Percentiles rank a stretch among this genome's conserved stretches.
phyloP scores from a whole-genome alignment of 192 early-diverging fungal genomes.

The Gryganskiella cystojenkinii region DNA sequence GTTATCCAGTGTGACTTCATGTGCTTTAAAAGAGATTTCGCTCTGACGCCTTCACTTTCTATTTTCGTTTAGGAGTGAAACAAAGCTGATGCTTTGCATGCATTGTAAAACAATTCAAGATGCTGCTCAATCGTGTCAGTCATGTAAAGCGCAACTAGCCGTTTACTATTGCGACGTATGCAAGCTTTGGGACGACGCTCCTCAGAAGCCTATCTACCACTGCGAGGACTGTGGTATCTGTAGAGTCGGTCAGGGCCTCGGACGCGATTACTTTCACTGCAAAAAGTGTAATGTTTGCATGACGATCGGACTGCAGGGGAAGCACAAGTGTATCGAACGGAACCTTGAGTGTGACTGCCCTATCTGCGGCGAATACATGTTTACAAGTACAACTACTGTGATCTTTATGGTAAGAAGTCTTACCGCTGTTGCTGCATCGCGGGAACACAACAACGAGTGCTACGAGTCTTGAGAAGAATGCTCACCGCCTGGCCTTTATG shows the following conservation, averaged over 20 bases:
- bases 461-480: slow-evolving; percentile 3
- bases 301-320: slow-evolving; percentile 73
- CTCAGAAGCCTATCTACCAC: slow-evolving; percentile 89
- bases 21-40: neutral
- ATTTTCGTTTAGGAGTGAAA: slow-evolving; percentile 58
- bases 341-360: slow-evolving; percentile 94
- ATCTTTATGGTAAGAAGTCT: slow-evolving; percentile 81
- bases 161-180: slow-evolving; percentile 90
- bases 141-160: slow-evolving; percentile 75
- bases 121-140: slow-evolving; percentile 76
- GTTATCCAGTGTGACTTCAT: neutral
- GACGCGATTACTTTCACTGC: slow-evolving; percentile 92
- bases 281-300: slow-evolving; percentile 93
- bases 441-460: neutral
- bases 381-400: slow-evolving; percentile 83
- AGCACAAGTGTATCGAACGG: slow-evolving; percentile 92
- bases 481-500: neutral
- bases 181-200: slow-evolving; percentile 91
- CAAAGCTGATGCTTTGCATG: slow-evolving; percentile 94
- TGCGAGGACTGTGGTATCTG: slow-evolving; percentile 95
- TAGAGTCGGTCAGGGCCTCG: slow-evolving; percentile 82
- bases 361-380: slow-evolving; percentile 96
- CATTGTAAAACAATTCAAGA: slow-evolving; percentile 85
- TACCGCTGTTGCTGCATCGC: neutral
- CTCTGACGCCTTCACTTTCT: neutral